phyloP scores from a whole-genome alignment of 257 asterid genomes.

The Anisodus acutangulus region DNA sequence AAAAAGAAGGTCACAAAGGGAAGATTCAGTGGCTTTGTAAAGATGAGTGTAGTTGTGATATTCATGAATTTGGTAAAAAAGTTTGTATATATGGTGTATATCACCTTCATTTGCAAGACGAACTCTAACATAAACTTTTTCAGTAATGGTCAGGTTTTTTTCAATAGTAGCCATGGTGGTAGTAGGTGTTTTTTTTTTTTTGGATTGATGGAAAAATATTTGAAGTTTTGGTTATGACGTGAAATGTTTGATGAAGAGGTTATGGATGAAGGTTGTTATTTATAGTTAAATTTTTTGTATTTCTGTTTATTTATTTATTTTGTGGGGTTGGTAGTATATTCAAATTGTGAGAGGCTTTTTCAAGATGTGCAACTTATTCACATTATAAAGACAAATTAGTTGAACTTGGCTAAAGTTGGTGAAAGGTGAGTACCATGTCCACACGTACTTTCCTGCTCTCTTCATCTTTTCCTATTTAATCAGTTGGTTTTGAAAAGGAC shows the following conservation, averaged over 20 bases:
- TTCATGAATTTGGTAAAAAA: constrained; percentile 31
- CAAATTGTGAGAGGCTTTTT: not conserved
- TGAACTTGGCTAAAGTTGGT: not conserved
- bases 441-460: not conserved
- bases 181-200: not conserved
- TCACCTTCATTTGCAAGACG: constrained; percentile 30
- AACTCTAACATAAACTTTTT: constrained; percentile 26
- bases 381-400: not conserved
- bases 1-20: constrained; percentile 25
- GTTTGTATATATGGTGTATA: constrained; percentile 28
- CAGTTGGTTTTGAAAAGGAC: not conserved
- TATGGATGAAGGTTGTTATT: not conserved
- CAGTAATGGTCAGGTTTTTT: not conserved
- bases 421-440: not conserved
- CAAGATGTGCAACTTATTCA: not conserved
- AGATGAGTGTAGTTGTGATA: constrained; percentile 25
- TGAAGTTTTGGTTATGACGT: not conserved
- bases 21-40: constrained; percentile 30
- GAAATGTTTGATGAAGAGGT: not conserved
- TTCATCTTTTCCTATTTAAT: not conserved
- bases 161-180: not conserved
- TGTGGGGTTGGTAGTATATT: not conserved
- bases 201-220: too few relatives aligned
- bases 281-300: not conserved
- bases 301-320: not conserved